phyloP scores from a whole-genome alignment of 148 eudicot genomes.

The Arctostaphylos glauca region DNA sequence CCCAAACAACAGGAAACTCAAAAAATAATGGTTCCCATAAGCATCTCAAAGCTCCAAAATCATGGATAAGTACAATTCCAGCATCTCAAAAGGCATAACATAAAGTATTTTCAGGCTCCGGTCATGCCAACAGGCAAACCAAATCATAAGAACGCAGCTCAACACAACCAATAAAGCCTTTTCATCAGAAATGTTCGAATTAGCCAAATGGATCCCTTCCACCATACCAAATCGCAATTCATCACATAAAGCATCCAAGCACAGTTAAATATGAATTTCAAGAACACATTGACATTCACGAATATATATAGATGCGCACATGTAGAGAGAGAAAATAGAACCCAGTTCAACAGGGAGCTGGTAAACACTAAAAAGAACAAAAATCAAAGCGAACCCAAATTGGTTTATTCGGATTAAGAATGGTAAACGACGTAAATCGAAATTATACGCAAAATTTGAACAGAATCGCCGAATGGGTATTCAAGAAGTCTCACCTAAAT shows the following conservation, averaged over 20 bases:
- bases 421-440: not conserved
- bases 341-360: not conserved
- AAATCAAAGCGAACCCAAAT: not conserved
- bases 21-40: conserved; percentile 2
- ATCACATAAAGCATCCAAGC: not conserved
- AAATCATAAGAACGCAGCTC: not conserved
- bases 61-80: not conserved
- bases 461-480: conserved; percentile 12
- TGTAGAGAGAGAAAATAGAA: not conserved
- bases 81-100: not conserved
- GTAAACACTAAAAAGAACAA: not conserved
- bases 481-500: conserved; percentile 15
- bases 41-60: conserved; percentile 1
- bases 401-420: not conserved
- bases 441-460: not conserved
- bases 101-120: not conserved
- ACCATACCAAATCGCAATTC: not conserved
- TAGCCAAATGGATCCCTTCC: not conserved
- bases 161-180: not conserved
- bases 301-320: not conserved
- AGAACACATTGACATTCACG: not conserved
- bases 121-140: not conserved
- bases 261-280: not conserved
- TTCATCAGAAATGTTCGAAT: not conserved
- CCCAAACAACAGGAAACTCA: not conserved